These are phyloP conservation scores for Flaveria brownii DNA, from an alignment of 129 eudicot genomes.

Conservation along the genomic window DNA sequence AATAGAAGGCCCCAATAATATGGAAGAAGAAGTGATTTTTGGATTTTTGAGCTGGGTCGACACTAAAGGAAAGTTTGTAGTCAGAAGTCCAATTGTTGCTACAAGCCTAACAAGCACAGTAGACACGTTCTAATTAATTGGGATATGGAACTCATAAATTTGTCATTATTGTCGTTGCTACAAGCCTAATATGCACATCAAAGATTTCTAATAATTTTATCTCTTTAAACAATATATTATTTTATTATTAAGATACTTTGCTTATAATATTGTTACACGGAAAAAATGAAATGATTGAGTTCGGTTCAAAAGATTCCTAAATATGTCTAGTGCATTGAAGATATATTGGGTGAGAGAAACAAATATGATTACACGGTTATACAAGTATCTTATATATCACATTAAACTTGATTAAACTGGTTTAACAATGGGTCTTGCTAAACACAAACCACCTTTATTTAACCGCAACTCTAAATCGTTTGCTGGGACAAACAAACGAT, in stretches of 20 bases:
- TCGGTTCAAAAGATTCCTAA: constrained; percentile 23
- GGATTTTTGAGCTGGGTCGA: constrained; percentile 70
- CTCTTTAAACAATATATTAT: neutral
- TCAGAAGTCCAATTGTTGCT: constrained; percentile 74
- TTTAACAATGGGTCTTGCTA: no score
- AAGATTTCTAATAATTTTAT: constrained; percentile 16
- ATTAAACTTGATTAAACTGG: no score
- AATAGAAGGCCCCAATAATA: constrained; percentile 44
- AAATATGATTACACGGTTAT: no score
- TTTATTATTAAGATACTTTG: neutral
- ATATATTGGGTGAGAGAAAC: no score
- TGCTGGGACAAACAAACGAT: no score
- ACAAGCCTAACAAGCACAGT: constrained; percentile 39
- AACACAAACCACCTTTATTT: no score
- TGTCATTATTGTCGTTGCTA: constrained; percentile 29
- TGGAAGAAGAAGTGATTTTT: constrained; percentile 35
- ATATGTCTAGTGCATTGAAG: no score
- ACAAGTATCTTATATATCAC: no score
- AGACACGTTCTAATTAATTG: constrained; percentile 20
- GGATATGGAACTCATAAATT: constrained; percentile 12
- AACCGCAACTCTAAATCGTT: no score
- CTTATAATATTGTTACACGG: neutral
- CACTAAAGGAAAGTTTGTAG: constrained; percentile 41
- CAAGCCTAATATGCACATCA: constrained; percentile 9
- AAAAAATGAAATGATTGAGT: constrained; percentile 16